A percentile compares a stretch with the other conserved stretches of the same genome.
Conservation (phyloP, 2,329 filamentous ascomycete species). For the Penicillium verrucosum region DNA sequence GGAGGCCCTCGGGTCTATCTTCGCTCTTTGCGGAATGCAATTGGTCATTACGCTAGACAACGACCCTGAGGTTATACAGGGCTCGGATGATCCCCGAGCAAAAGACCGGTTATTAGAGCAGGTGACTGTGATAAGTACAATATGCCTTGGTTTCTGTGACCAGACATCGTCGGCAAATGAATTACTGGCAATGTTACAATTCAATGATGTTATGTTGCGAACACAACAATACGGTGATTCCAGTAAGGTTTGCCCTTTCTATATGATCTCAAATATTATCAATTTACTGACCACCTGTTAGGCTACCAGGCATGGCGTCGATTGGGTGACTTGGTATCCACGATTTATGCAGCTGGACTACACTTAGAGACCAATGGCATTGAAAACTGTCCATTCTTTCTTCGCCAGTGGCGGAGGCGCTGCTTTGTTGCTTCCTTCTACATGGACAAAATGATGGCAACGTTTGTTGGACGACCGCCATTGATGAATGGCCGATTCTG, state of each 20-base stretch:
- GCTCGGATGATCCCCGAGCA: conserved; percentile 18
- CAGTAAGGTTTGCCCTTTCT: conserved; percentile 33
- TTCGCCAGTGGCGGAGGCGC: conserved; percentile 40
- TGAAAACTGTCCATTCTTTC: conserved; percentile 37
- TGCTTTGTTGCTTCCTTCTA: conserved; percentile 46
- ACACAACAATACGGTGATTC: conserved; percentile 37
- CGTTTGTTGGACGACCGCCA: conserved; percentile 52
- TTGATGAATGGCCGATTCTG: conserved; percentile 47
- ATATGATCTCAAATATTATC: background rate
- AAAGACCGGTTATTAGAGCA: conserved; percentile 33
- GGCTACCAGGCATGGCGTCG: conserved; percentile 50
- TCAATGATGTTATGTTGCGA: conserved; percentile 30
- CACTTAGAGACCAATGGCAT: conserved; percentile 41
- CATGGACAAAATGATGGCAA: conserved; percentile 48
- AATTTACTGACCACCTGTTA: conserved; percentile 15
- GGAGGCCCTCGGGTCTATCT: conserved; percentile 42
- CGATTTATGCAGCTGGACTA: conserved; percentile 48
- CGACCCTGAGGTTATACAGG: conserved; percentile 29
- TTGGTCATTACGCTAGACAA: conserved; percentile 30
- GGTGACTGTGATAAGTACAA: conserved; percentile 34
- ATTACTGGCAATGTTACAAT: conserved; percentile 36
- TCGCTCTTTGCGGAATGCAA: conserved; percentile 40
- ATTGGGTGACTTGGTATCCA: conserved; percentile 47
- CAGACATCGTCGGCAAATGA: conserved; percentile 35
- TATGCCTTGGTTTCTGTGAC: conserved; percentile 34